Evolutionary conservation across 768 basidiomycete species (phyloP).

Genomic region (Boletus patriciae): DNA sequence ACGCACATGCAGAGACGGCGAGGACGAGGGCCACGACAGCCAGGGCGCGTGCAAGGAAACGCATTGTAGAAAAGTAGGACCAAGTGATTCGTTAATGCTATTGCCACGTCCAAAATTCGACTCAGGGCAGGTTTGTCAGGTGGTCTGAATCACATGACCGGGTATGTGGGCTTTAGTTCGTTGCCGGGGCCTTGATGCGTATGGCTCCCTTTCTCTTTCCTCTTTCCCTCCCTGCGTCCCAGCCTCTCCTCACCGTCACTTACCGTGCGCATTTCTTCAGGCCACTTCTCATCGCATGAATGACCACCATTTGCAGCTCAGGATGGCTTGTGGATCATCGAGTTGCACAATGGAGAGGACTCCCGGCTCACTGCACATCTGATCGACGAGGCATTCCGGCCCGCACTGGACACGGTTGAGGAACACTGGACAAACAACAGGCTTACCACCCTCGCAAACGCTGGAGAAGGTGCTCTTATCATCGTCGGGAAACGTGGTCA

Average conservation of each 20-base stretch:
- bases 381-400: slow-evolving; percentile 59
- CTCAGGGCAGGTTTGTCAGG: slow-evolving; percentile 28
- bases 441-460: slow-evolving; percentile 37
- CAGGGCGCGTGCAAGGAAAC: slow-evolving; percentile 31
- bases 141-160: slow-evolving; percentile 23
- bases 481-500: slow-evolving; percentile 74
- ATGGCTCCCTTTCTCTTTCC: slow-evolving; percentile 31
- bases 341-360: slow-evolving; percentile 77
- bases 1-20: slow-evolving; percentile 33
- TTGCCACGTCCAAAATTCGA: slow-evolving; percentile 29
- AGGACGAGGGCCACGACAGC: slow-evolving; percentile 29
- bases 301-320: slow-evolving; percentile 25
- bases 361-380: slow-evolving; percentile 62
- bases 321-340: slow-evolving; percentile 71
- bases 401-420: slow-evolving; percentile 74
- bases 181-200: no score
- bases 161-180: no score
- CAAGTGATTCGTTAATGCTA: slow-evolving; percentile 12
- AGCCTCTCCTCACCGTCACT: slow-evolving; percentile 64
- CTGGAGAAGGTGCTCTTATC: slow-evolving; percentile 68
- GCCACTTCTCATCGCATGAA: not conserved
- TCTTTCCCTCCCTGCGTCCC: slow-evolving; percentile 46
- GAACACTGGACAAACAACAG: slow-evolving; percentile 63
- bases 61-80: slow-evolving; percentile 29
- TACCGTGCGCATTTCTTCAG: slow-evolving; percentile 47